Percentiles rank a stretch among this genome's conserved stretches.
Conservation (phyloP, 768 basidiomycete species). For the Pulveroboletus ravenelii region DNA sequence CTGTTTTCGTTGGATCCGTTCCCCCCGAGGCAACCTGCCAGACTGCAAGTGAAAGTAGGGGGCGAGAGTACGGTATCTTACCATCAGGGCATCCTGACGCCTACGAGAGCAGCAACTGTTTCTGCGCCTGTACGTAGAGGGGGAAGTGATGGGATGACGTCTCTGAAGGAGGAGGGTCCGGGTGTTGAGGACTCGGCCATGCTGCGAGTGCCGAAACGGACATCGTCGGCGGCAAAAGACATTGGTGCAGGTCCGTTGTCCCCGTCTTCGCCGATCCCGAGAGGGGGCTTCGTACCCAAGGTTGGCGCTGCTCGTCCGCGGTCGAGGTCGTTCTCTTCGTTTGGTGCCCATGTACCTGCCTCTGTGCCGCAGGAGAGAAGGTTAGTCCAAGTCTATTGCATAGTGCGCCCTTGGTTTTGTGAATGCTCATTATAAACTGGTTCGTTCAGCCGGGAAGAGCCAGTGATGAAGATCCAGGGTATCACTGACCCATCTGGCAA, state of each 20-base stretch:
- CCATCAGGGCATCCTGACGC: constrained; percentile 4
- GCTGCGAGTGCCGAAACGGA: constrained; percentile 20
- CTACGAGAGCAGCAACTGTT: constrained; percentile 29
- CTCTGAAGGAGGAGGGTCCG: neutral
- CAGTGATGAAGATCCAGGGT: constrained; percentile 7
- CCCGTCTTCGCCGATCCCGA: constrained; percentile 35
- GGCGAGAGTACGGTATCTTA: neutral
- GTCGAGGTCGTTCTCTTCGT: constrained; percentile 74
- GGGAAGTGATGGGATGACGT: neutral
- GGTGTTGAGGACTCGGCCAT: neutral
- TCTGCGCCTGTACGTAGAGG: constrained; percentile 27
- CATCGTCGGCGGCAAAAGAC: constrained; percentile 1
- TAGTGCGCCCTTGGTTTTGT: neutral
- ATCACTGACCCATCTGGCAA: constrained; percentile 2
- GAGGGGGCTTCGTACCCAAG: constrained; percentile 63
- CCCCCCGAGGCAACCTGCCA: constrained; percentile 14
- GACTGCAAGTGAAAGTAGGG: neutral
- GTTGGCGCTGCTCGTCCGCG: constrained; percentile 45
- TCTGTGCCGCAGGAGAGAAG: constrained; percentile 7
- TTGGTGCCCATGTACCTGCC: constrained; percentile 37
- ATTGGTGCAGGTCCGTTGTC: neutral
- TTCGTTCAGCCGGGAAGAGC: constrained; percentile 21
- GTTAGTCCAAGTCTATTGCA: constrained; percentile 8
- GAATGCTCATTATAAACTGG: neutral
- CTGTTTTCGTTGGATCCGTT: constrained; percentile 53